Percentiles rank a stretch among this genome's conserved stretches.
phyloP scores from a whole-genome alignment of 2,329 filamentous ascomycete genomes.

The Fusarium acutatum region DNA sequence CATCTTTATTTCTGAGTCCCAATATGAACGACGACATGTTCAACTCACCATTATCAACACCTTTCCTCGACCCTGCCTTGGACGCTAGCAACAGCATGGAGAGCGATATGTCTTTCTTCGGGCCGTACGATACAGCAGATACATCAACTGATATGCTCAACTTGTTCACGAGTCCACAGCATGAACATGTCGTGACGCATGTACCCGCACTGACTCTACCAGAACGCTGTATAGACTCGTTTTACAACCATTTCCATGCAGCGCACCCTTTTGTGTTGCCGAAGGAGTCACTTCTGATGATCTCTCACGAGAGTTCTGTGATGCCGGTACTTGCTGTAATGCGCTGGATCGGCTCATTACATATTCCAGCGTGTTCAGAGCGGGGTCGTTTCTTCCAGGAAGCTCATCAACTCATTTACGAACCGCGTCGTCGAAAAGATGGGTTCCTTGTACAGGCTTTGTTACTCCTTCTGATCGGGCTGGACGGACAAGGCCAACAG shows the following conservation, averaged over 20 bases:
- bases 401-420: conserved; percentile 60
- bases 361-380: conserved; percentile 57
- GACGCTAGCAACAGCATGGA: conserved; percentile 3
- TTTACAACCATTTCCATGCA: conserved; percentile 66
- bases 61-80: conserved; percentile 11
- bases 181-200: conserved; percentile 24
- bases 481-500: conserved; percentile 80
- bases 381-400: conserved; percentile 65
- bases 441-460: conserved; percentile 79
- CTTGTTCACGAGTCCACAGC: conserved; percentile 27
- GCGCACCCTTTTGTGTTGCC: conserved; percentile 68
- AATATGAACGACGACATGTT: conserved; percentile 17
- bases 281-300: conserved; percentile 57
- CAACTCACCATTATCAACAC: conserved; percentile 33
- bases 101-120: conserved; percentile 19
- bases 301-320: conserved; percentile 58
- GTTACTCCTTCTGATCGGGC: conserved; percentile 77
- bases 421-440: conserved; percentile 57
- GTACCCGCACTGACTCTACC: conserved; percentile 48
- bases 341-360: conserved; percentile 65
- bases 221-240: conserved; percentile 65
- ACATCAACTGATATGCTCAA: conserved; percentile 34
- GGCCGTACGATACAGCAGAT: conserved; percentile 31
- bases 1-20: conserved; percentile 20
- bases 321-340: conserved; percentile 63